A percentile compares a stretch with the other conserved stretches of the same genome.
Evolutionary conservation across 768 basidiomycete genomes (phyloP).

Genomic region (Heimioporus sp.): DNA sequence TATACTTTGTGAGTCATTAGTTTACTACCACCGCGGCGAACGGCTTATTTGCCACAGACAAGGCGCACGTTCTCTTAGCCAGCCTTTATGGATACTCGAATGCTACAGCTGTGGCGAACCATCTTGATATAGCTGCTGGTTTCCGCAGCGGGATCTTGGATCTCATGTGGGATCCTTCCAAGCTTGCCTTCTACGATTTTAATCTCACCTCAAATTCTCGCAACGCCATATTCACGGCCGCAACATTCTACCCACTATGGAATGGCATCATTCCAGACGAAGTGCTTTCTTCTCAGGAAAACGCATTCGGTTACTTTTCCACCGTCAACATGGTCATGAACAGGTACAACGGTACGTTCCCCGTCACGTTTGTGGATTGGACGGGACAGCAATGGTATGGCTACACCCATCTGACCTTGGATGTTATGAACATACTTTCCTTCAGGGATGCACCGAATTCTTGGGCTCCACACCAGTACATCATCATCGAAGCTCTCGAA

Average conservation of each 20-base stretch:
- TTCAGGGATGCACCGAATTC: constrained; percentile 81
- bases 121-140: constrained; percentile 54
- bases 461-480: constrained; percentile 90
- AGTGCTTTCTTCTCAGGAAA: constrained; percentile 50
- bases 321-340: constrained; percentile 75
- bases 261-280: constrained; percentile 79
- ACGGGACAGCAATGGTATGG: constrained; percentile 82
- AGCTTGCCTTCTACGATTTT: constrained; percentile 92
- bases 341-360: constrained; percentile 86
- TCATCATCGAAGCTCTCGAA: constrained; percentile 72
- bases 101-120: constrained; percentile 41
- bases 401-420: neutral
- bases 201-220: constrained; percentile 68
- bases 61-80: constrained; percentile 61
- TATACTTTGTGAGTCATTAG: constrained; percentile 64
- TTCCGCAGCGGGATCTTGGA: constrained; percentile 77
- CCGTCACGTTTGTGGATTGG: constrained; percentile 66
- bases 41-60: constrained; percentile 41
- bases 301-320: constrained; percentile 72
- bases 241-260: constrained; percentile 86
- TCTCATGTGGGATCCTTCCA: constrained; percentile 77
- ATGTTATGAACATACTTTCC: neutral
- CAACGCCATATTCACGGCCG: constrained; percentile 63
- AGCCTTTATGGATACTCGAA: constrained; percentile 53
- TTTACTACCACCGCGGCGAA: neutral